These are phyloP conservation scores for Abortiporus biennis DNA, from an alignment of 1,284 basidiomycete genomes.

Conservation along the genomic window DNA sequence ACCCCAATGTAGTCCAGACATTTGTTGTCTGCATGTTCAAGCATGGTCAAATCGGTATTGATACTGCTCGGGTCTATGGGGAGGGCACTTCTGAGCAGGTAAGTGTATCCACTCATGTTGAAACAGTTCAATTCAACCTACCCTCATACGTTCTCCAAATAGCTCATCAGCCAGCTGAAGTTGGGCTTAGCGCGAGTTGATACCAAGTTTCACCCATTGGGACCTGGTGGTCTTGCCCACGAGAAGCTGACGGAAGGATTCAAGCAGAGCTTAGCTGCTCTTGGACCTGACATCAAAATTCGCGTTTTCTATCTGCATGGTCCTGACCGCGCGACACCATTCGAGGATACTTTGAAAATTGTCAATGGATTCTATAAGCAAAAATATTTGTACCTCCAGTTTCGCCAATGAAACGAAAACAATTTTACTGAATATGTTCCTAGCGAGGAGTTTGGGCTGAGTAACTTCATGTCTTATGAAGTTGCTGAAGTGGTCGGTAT, in stretches of 20 bases:
- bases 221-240: slow-evolving; percentile 33
- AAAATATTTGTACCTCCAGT: slow-evolving; percentile 28
- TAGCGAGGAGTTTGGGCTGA: slow-evolving; percentile 38
- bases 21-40: slow-evolving; percentile 40
- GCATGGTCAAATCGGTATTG: slow-evolving; percentile 39
- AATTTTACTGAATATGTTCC: not conserved
- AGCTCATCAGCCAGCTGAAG: not conserved
- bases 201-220: slow-evolving; percentile 34
- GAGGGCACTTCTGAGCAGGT: slow-evolving; percentile 48
- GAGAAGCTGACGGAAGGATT: slow-evolving; percentile 30
- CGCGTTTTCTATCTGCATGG: slow-evolving; percentile 50
- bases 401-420: not conserved
- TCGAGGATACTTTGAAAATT: slow-evolving; percentile 40
- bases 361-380: slow-evolving; percentile 44
- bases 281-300: slow-evolving; percentile 29
- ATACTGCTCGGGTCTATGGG: slow-evolving; percentile 44
- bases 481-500: slow-evolving; percentile 59
- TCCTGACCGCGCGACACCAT: slow-evolving; percentile 41
- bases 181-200: not conserved
- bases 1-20: slow-evolving; percentile 32
- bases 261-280: slow-evolving; percentile 29
- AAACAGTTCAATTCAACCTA: not conserved
- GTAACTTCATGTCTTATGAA: slow-evolving; percentile 50
- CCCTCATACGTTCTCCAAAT: not conserved
- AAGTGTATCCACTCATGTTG: not conserved